Evolutionary conservation across 2,329 filamentous ascomycete species (phyloP).

Genomic region (Thielaviopsis punctulata): DNA sequence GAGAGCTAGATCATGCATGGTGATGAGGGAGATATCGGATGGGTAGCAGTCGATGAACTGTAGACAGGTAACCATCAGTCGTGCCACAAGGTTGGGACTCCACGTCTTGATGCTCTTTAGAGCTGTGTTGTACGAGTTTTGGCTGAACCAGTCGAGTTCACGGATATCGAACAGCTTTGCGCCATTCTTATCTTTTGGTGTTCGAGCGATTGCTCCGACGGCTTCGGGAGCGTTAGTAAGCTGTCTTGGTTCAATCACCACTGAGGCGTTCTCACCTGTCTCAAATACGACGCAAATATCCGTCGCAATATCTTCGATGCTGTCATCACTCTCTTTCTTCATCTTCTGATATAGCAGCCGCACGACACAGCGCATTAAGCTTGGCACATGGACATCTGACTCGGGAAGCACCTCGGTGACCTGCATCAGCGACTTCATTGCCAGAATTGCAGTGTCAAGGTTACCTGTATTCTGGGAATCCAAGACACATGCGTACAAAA

Average conservation of each 20-base stretch:
- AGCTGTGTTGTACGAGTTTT: constrained; percentile 64
- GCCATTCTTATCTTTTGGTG: constrained; percentile 23
- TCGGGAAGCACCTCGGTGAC: constrained; percentile 14
- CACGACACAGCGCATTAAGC: constrained; percentile 32
- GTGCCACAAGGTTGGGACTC: constrained; percentile 33
- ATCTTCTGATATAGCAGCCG: constrained; percentile 29
- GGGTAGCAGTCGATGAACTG: constrained; percentile 35
- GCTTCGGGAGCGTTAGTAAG: constrained; percentile 18
- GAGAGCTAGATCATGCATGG: constrained; percentile 32
- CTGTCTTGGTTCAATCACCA: constrained; percentile 6
- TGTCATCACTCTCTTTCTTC: constrained; percentile 17
- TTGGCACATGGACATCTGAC: constrained; percentile 19
- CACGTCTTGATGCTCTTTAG: constrained; percentile 41
- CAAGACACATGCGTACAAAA: constrained; percentile 64
- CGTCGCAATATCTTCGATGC: constrained; percentile 18
- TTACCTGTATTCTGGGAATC: constrained; percentile 55
- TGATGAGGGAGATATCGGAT: constrained; percentile 23
- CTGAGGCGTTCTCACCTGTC: constrained; percentile 20
- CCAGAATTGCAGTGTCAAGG: constrained; percentile 33
- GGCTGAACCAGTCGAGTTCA: constrained; percentile 73
- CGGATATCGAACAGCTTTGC: constrained; percentile 36
- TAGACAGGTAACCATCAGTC: constrained; percentile 38
- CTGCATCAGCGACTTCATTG: constrained; percentile 21
- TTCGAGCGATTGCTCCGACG: constrained; percentile 24
- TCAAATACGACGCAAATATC: constrained; percentile 38